phyloP scores from a whole-genome alignment of 257 asterid genomes.

The Nicotiana knightiana region DNA sequence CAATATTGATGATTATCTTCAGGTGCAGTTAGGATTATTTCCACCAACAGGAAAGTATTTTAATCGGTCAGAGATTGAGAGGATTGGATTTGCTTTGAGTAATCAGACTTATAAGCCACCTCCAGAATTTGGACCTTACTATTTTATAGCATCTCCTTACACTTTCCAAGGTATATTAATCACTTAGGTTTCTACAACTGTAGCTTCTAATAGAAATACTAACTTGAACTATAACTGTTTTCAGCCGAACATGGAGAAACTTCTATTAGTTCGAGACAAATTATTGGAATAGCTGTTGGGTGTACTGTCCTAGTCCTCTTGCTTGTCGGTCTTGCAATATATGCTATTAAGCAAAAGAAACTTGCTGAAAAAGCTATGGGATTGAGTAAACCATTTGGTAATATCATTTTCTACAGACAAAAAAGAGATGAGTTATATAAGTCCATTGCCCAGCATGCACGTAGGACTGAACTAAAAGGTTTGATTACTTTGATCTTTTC shows the following conservation, averaged over 20 bases:
- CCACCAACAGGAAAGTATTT: slow-evolving; percentile 62
- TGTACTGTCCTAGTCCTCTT: slow-evolving; percentile 51
- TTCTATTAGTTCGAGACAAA: slow-evolving; percentile 40
- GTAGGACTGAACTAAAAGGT: neutral
- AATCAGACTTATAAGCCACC: slow-evolving; percentile 97
- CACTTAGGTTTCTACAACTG: neutral
- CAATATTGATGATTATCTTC: slow-evolving; percentile 81
- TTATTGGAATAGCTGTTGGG: slow-evolving; percentile 67
- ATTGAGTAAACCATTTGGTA: slow-evolving; percentile 84
- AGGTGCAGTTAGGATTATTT: slow-evolving; percentile 68
- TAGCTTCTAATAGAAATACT: neutral
- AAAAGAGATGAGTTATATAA: neutral
- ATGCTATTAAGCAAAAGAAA: slow-evolving; percentile 67
- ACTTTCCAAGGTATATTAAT: slow-evolving; percentile 46
- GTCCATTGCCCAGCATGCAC: neutral
- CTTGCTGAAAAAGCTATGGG: slow-evolving; percentile 88
- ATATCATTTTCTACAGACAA: neutral
- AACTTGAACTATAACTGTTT: slow-evolving; percentile 1
- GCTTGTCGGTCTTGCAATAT: slow-evolving; percentile 56
- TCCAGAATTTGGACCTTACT: slow-evolving; percentile 81
- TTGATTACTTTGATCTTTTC: slow-evolving; percentile 13
- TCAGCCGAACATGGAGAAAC: slow-evolving; percentile 42
- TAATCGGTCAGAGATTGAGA: slow-evolving; percentile 63
- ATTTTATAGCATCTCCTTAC: slow-evolving; percentile 70
- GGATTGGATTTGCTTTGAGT: slow-evolving; percentile 72